Evolutionary conservation across 257 asterid species (phyloP), one percentile per base, ranked within the genome.

Genomic region (Ilex aquifolium): DNA sequence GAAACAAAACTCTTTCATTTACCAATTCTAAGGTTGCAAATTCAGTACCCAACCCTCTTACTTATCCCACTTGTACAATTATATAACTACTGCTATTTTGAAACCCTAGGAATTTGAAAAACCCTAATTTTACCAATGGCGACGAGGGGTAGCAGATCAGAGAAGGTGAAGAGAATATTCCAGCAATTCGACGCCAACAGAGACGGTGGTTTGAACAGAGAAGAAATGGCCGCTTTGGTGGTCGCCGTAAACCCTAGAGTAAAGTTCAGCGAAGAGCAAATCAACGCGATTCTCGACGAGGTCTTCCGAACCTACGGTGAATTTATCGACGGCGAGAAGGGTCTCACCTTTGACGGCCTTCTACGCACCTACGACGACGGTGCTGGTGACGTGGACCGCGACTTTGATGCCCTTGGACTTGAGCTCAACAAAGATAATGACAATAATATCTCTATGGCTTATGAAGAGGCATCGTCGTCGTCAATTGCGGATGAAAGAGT

Each of bases 311-410:
- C 96, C 9, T 93, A 93, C 65, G 83, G 88, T 3, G 96, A 87
- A 27, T 93, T 90, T 74, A 88, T 90, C 61, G 88, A 93, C 63
- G 82, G 85, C 13, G 95, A 85, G 14, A 87, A 77, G 74, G 99
- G 97, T 10, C 90, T 93, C 59, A 83, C 95, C 4, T 85, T 77
- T 11, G 97, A 85, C 52, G 99, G 99, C 71, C 88, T 90, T 6
- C 80, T 93, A 16, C 95, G 99, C 2, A 93, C 97, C 8, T 93
- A 93, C 39, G 99, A 93, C 72, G 99, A 93, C 60, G 97, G 96
- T 5, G 99, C 99, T 5, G 99, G 97, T 2, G 99, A 93, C 46
- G 97, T 93, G 36, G 99, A 93, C 79, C 85, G 97, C 11, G 97
- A 93, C 65, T 93, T 93, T 31, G 97, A 93, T 27, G 95, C 99